Conservation (phyloP, 2,329 filamentous ascomycete genomes). For the Alternaria ventricosa region DNA sequence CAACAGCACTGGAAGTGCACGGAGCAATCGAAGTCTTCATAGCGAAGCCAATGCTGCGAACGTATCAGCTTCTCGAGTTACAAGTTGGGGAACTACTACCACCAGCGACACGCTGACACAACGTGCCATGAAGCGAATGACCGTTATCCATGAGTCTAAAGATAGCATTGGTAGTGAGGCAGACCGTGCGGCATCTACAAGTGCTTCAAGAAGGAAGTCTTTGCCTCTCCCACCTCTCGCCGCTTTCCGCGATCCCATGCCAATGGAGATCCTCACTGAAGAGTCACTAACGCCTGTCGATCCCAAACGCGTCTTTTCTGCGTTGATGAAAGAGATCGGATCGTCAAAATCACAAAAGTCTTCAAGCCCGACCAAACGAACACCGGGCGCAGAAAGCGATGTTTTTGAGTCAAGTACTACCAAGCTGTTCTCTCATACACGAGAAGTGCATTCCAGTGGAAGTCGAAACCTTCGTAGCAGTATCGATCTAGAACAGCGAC, state of each 20-base stretch:
- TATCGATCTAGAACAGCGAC: conserved; percentile 16
- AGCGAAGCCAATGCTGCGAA: conserved; percentile 59
- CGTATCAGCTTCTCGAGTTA: conserved; percentile 61
- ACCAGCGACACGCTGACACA: conserved; percentile 61
- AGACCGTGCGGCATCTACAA: conserved; percentile 16
- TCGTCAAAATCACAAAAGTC: conserved; percentile 17
- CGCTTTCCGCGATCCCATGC: conserved; percentile 43
- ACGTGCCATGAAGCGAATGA: conserved; percentile 64
- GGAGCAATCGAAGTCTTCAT: conserved; percentile 37
- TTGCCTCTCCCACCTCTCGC: conserved; percentile 27
- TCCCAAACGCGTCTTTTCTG: conserved; percentile 46
- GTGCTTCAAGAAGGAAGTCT: conserved; percentile 22
- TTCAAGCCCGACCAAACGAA: conserved; percentile 1
- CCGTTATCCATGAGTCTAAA: conserved; percentile 66
- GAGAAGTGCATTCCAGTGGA: conserved; percentile 20
- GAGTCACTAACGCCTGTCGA: conserved; percentile 36
- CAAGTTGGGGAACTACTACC: conserved; percentile 74
- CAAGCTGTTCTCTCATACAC: conserved; percentile 15
- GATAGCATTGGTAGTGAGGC: conserved; percentile 42
- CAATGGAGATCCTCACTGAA: conserved; percentile 35
- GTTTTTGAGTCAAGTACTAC: conserved; percentile 34
- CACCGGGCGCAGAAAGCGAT: conserved; percentile 31
- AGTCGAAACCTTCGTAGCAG: conserved; percentile 13
- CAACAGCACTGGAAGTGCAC: conserved; percentile 31
- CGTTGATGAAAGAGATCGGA: conserved; percentile 45